Evolutionary conservation across 495 filamentous ascomycete genomes (phyloP).

Genomic region (Geoglossum glabrum): DNA sequence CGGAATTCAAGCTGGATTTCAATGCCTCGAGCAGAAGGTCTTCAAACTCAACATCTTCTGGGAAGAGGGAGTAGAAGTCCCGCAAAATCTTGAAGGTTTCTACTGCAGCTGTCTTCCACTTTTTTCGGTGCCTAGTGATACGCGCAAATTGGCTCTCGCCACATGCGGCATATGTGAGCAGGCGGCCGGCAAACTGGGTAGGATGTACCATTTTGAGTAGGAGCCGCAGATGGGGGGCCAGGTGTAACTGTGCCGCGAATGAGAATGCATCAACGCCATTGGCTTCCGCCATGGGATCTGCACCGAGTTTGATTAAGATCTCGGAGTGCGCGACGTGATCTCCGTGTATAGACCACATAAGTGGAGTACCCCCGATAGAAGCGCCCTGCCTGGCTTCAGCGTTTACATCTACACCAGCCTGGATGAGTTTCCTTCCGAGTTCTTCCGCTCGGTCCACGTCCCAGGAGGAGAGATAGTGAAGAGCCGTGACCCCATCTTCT

Average conservation of each 20-base stretch:
- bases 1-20: neutral
- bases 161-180: constrained; percentile 10
- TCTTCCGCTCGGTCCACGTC: constrained; percentile 6
- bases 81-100: constrained; percentile 4
- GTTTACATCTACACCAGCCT: constrained; percentile 16
- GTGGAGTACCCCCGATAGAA: constrained; percentile 13
- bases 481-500: constrained; percentile 12
- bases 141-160: constrained; percentile 14
- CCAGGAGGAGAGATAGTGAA: constrained; percentile 14
- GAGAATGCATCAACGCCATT: constrained; percentile 12
- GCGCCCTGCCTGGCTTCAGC: constrained; percentile 10
- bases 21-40: neutral
- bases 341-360: constrained; percentile 14
- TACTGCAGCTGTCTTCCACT: constrained; percentile 8
- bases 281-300: constrained; percentile 9
- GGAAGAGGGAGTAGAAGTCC: constrained; percentile 10
- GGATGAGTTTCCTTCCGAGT: constrained; percentile 11
- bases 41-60: constrained; percentile 7
- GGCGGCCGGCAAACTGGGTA: constrained; percentile 6
- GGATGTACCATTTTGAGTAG: constrained; percentile 12
- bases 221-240: constrained; percentile 10
- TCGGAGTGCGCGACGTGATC: constrained; percentile 10
- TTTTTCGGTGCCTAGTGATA: constrained; percentile 10
- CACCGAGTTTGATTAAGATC: constrained; percentile 12
- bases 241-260: constrained; percentile 12